Evolutionary conservation across 208 protist species (phyloP).

Genomic region (Trypanosoma conorhini): DNA sequence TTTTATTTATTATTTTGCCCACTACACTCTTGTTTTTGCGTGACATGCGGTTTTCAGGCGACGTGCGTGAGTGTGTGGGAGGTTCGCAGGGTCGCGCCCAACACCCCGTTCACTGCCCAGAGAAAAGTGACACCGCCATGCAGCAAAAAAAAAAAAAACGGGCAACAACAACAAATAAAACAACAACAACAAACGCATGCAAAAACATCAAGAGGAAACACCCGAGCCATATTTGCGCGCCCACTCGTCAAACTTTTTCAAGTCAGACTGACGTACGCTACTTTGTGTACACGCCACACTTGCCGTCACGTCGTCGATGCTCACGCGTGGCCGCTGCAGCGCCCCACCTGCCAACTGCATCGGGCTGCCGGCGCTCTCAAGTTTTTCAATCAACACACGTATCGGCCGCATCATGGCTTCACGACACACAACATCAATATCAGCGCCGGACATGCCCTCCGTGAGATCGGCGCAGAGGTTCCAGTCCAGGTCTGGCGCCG

Average conservation of each 20-base stretch:
- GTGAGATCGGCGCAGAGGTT: conserved; percentile 57
- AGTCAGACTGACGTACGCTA: conserved; percentile 64
- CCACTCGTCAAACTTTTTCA: conserved; percentile 77
- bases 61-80: background rate
- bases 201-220: conserved; percentile 53
- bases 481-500: conserved; percentile 49
- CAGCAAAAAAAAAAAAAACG: background rate
- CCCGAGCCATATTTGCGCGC: conserved; percentile 71
- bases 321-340: conserved; percentile 51
- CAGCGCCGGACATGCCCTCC: conserved; percentile 89
- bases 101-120: background rate
- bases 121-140: background rate
- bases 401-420: conserved; percentile 93
- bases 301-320: conserved; percentile 74
- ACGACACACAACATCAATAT: conserved; percentile 90
- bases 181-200: conserved; percentile 9
- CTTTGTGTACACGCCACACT: conserved; percentile 80
- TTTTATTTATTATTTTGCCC: background rate
- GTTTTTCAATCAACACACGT: conserved; percentile 81
- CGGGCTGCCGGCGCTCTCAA: conserved; percentile 45
- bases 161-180: background rate
- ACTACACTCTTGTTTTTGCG: background rate
- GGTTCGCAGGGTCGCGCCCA: background rate
- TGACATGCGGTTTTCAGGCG: background rate
- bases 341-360: conserved; percentile 30